These are phyloP conservation scores for Cyberlindnera xishuangbannaensis DNA, from an alignment of 805 yeast species.

Conservation along the genomic window DNA sequence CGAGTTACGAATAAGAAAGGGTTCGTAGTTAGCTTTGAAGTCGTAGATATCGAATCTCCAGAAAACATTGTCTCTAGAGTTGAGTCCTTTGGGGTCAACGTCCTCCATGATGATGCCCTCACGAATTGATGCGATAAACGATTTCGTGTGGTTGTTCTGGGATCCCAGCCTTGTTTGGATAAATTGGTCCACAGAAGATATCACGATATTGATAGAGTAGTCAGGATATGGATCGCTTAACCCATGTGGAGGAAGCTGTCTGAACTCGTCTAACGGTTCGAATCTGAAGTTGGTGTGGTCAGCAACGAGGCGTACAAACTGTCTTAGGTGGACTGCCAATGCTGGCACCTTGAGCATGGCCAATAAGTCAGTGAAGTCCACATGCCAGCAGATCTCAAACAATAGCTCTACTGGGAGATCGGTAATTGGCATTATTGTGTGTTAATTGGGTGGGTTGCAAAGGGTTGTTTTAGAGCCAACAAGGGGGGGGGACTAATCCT, in stretches of 20 bases:
- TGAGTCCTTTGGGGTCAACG: background rate
- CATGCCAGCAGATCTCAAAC: background rate
- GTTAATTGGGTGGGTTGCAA: too few species aligned
- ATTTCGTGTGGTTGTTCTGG: background rate
- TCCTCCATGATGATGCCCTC: background rate
- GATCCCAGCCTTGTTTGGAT: background rate
- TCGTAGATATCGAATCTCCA: background rate
- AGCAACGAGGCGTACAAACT: background rate
- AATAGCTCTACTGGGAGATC: constrained; percentile 1
- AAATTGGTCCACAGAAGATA: background rate
- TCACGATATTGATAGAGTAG: constrained; percentile 1
- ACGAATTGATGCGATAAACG: background rate
- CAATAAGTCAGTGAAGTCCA: background rate
- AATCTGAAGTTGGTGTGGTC: background rate
- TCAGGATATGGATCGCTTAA: background rate
- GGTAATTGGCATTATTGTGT: too few species aligned
- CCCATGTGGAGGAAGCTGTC: background rate
- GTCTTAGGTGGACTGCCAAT: background rate
- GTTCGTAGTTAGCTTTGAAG: background rate
- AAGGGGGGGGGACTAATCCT: too few species aligned
- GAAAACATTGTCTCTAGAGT: background rate
- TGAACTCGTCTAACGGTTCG: constrained; percentile 1
- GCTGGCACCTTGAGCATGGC: background rate
- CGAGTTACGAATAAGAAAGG: background rate
- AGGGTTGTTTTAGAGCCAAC: too few species aligned